These are phyloP conservation scores for Triadica sebifera DNA, from an alignment of 345 rosid genomes.

Conservation along the genomic window DNA sequence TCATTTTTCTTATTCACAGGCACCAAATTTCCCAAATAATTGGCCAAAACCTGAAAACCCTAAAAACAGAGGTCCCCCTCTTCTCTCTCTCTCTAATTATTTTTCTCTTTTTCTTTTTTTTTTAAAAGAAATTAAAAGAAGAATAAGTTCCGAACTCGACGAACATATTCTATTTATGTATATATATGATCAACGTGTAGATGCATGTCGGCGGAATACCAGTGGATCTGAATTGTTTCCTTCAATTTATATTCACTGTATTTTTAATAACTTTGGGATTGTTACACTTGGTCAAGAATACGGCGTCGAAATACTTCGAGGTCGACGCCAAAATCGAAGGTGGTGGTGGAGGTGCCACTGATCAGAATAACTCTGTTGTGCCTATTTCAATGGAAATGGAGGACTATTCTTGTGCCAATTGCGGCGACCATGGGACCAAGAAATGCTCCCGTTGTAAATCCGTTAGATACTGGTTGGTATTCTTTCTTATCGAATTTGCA, in stretches of 20 bases:
- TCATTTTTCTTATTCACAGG: too few relatives aligned
- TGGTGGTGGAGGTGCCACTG: conserved; percentile 4
- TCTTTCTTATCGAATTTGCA: not conserved
- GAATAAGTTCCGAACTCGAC: too few relatives aligned
- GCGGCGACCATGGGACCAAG: conserved; percentile 32
- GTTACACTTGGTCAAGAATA: conserved; percentile 56
- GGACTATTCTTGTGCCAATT: conserved; percentile 32
- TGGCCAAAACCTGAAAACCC: too few relatives aligned
- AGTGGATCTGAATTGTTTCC: conserved; percentile 76
- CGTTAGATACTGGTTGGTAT: conserved; percentile 64
- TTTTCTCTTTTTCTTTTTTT: too few relatives aligned
- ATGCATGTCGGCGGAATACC: conserved; percentile 72
- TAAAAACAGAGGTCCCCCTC: too few relatives aligned
- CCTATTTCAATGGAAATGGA: conserved; percentile 14
- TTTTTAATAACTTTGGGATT: conserved; percentile 55
- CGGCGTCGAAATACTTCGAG: conserved; percentile 89
- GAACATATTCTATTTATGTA: not conserved
- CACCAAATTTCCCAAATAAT: too few relatives aligned
- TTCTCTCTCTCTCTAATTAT: too few relatives aligned
- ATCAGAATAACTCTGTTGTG: not conserved
- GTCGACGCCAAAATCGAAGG: conserved; percentile 73
- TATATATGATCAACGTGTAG: conserved; percentile 36
- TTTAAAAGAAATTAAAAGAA: too few relatives aligned
- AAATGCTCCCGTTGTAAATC: conserved; percentile 60
- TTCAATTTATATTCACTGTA: conserved; percentile 53